Percentiles rank a stretch among this genome's conserved stretches.
phyloP scores from a whole-genome alignment of 768 basidiomycete genomes.

The Macrolepiota albuminosa region DNA sequence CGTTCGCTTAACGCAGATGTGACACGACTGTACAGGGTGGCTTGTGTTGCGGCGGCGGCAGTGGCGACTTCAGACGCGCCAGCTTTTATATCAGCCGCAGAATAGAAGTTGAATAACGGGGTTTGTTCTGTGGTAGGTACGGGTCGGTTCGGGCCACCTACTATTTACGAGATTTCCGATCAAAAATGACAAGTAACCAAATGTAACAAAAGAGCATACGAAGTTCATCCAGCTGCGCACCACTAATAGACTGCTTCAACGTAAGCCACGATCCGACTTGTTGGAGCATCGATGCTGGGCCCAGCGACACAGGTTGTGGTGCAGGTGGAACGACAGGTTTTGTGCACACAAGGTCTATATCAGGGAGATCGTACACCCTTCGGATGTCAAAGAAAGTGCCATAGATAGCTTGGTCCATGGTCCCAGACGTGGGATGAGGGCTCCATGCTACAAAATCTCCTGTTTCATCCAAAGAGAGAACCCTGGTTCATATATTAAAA shows the following conservation, averaged over 20 bases:
- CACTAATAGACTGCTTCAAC: slow-evolving; percentile 45
- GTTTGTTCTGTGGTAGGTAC: slow-evolving; percentile 30
- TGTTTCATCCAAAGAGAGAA: slow-evolving; percentile 19
- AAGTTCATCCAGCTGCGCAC: slow-evolving; percentile 55
- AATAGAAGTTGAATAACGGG: background rate
- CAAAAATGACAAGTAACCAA: background rate
- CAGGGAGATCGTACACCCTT: slow-evolving; percentile 44
- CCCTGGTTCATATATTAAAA: slow-evolving; percentile 3
- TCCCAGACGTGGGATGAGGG: slow-evolving; percentile 27
- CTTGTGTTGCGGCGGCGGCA: slow-evolving; percentile 24
- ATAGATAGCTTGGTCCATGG: slow-evolving; percentile 37
- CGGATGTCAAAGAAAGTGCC: slow-evolving; percentile 58
- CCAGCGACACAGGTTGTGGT: slow-evolving; percentile 58
- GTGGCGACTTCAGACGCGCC: slow-evolving; percentile 16
- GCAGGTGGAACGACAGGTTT: slow-evolving; percentile 44
- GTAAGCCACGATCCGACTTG: slow-evolving; percentile 47
- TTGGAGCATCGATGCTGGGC: slow-evolving; percentile 45
- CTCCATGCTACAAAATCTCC: slow-evolving; percentile 53
- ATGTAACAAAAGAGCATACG: slow-evolving; percentile 32
- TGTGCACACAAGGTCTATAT: slow-evolving; percentile 44
- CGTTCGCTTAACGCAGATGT: slow-evolving; percentile 56
- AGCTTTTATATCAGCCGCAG: slow-evolving; percentile 4
- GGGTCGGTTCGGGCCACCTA: slow-evolving; percentile 64
- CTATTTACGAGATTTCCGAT: slow-evolving; percentile 26
- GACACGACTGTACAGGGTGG: slow-evolving; percentile 40